phyloP scores from a whole-genome alignment of 2,329 filamentous ascomycete genomes.

The Orbilia blumenaviensis region DNA sequence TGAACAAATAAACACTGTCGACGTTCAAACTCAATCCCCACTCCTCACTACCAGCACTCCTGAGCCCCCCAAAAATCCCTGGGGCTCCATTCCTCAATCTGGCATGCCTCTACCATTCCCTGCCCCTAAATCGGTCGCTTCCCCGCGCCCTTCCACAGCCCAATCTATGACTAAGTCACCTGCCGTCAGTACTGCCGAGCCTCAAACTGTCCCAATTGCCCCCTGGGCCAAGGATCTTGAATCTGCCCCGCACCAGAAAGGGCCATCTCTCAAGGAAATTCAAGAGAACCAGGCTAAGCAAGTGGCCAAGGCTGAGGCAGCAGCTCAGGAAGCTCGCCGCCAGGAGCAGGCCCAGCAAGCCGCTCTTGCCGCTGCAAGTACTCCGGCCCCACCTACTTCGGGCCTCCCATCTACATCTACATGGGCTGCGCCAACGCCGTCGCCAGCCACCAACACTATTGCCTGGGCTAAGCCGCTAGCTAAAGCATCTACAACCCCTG shows the following conservation, averaged over 20 bases:
- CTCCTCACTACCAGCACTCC: background rate
- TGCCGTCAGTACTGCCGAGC: conserved; percentile 64
- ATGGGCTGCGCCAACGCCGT: conserved; percentile 77
- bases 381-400: conserved; percentile 66
- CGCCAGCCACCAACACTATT: conserved; percentile 67
- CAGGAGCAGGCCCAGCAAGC: conserved; percentile 74
- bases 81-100: conserved; percentile 31
- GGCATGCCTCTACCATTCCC: conserved; percentile 50
- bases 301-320: conserved; percentile 88
- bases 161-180: conserved; percentile 47
- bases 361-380: conserved; percentile 62
- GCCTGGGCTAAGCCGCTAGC: conserved; percentile 74
- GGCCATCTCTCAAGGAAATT: conserved; percentile 93
- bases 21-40: background rate
- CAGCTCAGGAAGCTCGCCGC: conserved; percentile 73
- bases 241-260: conserved; percentile 75
- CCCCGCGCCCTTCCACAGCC: conserved; percentile 44
- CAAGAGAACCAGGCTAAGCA: conserved; percentile 94
- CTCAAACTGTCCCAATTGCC: conserved; percentile 76
- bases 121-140: conserved; percentile 36
- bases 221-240: conserved; percentile 90
- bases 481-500: conserved; percentile 60
- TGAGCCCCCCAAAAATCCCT: conserved; percentile 41
- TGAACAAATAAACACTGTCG: conserved; percentile 20
- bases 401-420: conserved; percentile 71